These are phyloP conservation scores for Phtheirospermum japonicum DNA, from an alignment of 257 asterid genomes.

Conservation along the genomic window DNA sequence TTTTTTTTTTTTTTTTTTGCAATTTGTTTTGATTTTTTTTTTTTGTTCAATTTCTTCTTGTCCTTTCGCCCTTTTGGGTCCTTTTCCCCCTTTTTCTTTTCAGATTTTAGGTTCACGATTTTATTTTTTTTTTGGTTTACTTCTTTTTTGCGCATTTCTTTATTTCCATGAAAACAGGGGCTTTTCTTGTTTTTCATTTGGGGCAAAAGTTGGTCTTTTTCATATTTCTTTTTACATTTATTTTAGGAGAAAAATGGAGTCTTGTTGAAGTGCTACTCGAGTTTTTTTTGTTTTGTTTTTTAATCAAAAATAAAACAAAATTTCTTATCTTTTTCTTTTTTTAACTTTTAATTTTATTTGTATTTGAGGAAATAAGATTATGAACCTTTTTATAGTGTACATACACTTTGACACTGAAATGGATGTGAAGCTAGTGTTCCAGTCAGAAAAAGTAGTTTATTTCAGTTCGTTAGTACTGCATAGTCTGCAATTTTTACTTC, in stretches of 20 bases:
- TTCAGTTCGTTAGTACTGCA: slow-evolving; percentile 28
- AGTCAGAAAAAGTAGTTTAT: slow-evolving; percentile 28
- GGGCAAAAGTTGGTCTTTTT: slow-evolving; percentile 17
- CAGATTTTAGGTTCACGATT: neutral
- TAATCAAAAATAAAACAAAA: too few species aligned
- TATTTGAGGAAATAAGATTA: neutral
- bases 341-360: neutral
- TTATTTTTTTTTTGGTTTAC: too few species aligned
- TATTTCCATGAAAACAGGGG: slow-evolving; percentile 8
- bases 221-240: slow-evolving; percentile 5
- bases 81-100: neutral
- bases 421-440: slow-evolving; percentile 15
- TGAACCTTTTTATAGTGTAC: neutral
- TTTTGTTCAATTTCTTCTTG: neutral
- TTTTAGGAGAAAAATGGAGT: neutral
- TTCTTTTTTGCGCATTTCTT: neutral
- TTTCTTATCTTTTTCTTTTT: too few species aligned
- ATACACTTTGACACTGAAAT: slow-evolving; percentile 23
- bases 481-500: slow-evolving; percentile 16
- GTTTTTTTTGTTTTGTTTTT: too few species aligned
- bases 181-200: slow-evolving; percentile 11
- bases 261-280: neutral
- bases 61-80: neutral
- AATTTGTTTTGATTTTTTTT: neutral
- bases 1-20: neutral